Percentiles rank a stretch among this genome's conserved stretches.
Evolutionary conservation across 2,329 filamentous ascomycete genomes (phyloP).

Genomic region (Fusarium armeniacum): DNA sequence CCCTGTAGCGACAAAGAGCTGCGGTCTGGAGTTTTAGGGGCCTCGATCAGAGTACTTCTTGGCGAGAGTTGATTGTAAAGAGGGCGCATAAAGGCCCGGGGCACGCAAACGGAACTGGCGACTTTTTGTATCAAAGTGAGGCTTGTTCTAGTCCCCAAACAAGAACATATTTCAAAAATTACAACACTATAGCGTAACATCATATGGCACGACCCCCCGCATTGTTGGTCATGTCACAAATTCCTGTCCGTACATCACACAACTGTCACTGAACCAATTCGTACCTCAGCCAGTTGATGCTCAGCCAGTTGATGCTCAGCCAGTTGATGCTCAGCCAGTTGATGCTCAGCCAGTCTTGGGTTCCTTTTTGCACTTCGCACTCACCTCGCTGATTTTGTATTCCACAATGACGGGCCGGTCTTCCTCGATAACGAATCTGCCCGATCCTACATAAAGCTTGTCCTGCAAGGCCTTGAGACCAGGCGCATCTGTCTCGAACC

Average conservation of each 20-base stretch:
- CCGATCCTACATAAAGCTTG: conserved; percentile 59
- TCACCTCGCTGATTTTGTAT: conserved; percentile 61
- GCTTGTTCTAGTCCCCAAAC: conserved; percentile 31
- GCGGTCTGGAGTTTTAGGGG: conserved; percentile 45
- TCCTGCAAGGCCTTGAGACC: conserved; percentile 55
- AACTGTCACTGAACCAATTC: neutral
- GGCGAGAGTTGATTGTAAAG: conserved; percentile 33
- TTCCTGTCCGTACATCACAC: conserved; percentile 1
- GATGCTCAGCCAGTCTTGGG: neutral
- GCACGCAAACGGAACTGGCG: conserved; percentile 21
- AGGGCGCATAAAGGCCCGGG: conserved; percentile 21
- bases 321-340: neutral
- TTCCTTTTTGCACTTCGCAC: conserved; percentile 43
- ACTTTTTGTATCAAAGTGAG: conserved; percentile 37
- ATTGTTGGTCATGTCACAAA: conserved; percentile 3
- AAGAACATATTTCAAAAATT: conserved; percentile 45
- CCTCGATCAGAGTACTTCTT: conserved; percentile 33
- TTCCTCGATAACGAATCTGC: conserved; percentile 57
- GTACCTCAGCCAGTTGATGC: neutral
- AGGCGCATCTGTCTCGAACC: conserved; percentile 57
- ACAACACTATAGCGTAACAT: conserved; percentile 16
- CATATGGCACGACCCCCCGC: neutral
- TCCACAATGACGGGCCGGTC: conserved; percentile 56
- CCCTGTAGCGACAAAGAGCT: conserved; percentile 42
- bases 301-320: too few species aligned